These are phyloP conservation scores for Penicillium daleae DNA, from an alignment of 495 filamentous ascomycete genomes.

Conservation along the genomic window DNA sequence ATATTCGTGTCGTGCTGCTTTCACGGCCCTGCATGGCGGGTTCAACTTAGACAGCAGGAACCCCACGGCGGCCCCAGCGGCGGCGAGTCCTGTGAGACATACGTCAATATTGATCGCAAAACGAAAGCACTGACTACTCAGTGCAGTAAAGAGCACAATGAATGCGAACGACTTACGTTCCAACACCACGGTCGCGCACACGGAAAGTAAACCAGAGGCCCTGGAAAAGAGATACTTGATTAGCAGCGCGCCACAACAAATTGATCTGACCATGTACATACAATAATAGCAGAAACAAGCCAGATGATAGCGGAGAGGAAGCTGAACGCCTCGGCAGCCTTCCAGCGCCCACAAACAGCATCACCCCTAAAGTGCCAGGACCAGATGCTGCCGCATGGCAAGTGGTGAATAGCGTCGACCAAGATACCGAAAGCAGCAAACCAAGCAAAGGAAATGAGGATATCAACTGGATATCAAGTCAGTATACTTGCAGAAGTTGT, in stretches of 20 bases:
- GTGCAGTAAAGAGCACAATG: background rate
- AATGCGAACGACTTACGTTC: slow-evolving; percentile 14
- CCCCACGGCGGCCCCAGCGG: slow-evolving; percentile 26
- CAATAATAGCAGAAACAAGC: slow-evolving; percentile 62
- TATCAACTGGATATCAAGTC: slow-evolving; percentile 45
- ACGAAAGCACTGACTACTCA: too few relatives aligned
- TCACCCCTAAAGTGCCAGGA: slow-evolving; percentile 49
- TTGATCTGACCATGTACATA: slow-evolving; percentile 26
- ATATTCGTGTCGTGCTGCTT: background rate
- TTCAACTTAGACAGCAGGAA: slow-evolving; percentile 10
- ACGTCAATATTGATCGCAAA: slow-evolving; percentile 5
- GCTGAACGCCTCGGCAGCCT: slow-evolving; percentile 66
- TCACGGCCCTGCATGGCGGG: background rate
- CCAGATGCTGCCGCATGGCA: slow-evolving; percentile 60
- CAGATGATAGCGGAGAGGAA: slow-evolving; percentile 70
- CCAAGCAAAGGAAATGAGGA: slow-evolving; percentile 64
- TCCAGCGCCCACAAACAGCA: slow-evolving; percentile 61
- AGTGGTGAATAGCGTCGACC: slow-evolving; percentile 54
- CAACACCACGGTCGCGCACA: slow-evolving; percentile 22
- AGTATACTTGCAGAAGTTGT: background rate
- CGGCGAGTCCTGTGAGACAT: slow-evolving; percentile 14
- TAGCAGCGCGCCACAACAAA: background rate
- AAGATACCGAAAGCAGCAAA: slow-evolving; percentile 66
- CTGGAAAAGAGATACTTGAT: slow-evolving; percentile 15
- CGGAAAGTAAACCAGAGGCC: slow-evolving; percentile 52